Conservation (phyloP, 1,139 yeast species). For the Eremothecium sinecaudum region DNA sequence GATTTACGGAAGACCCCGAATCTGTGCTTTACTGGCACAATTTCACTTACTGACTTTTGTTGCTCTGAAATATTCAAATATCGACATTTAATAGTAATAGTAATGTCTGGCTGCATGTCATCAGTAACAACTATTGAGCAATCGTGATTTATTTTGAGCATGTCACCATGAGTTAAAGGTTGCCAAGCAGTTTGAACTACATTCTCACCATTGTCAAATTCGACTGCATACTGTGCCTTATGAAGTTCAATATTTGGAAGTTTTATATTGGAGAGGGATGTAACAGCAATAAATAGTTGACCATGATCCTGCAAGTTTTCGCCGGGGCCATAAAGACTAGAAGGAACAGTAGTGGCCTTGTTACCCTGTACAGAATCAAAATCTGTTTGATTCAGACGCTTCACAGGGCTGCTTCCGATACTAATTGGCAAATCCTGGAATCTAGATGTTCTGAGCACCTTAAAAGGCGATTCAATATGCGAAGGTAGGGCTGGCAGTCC, state of each 20-base stretch:
- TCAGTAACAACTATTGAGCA: constrained; percentile 50
- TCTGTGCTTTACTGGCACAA: constrained; percentile 33
- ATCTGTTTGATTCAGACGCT: too few species aligned
- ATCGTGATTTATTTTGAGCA: constrained; percentile 58
- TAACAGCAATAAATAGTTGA: constrained; percentile 57
- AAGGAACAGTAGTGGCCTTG: not conserved
- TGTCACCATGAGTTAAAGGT: constrained; percentile 34
- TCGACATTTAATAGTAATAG: constrained; percentile 62
- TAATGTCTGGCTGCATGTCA: constrained; percentile 37
- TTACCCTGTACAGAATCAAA: not conserved
- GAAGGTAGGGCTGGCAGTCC: too few species aligned
- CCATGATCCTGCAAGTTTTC: constrained; percentile 53
- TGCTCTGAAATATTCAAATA: constrained; percentile 43
- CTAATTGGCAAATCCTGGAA: too few species aligned
- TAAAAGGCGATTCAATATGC: constrained; percentile 1
- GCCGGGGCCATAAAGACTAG: too few species aligned
- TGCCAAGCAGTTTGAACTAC: constrained; percentile 68
- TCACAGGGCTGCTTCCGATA: too few species aligned
- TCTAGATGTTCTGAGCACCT: not conserved
- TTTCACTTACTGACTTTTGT: constrained; percentile 50
- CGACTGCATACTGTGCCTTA: constrained; percentile 56
- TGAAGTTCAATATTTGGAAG: constrained; percentile 49
- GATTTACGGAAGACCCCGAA: constrained; percentile 31
- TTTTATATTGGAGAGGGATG: constrained; percentile 47
- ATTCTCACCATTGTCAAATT: constrained; percentile 85